These are phyloP conservation scores for Allium sativum DNA, from an alignment of 106 monocot genomes.

Conservation along the genomic window DNA sequence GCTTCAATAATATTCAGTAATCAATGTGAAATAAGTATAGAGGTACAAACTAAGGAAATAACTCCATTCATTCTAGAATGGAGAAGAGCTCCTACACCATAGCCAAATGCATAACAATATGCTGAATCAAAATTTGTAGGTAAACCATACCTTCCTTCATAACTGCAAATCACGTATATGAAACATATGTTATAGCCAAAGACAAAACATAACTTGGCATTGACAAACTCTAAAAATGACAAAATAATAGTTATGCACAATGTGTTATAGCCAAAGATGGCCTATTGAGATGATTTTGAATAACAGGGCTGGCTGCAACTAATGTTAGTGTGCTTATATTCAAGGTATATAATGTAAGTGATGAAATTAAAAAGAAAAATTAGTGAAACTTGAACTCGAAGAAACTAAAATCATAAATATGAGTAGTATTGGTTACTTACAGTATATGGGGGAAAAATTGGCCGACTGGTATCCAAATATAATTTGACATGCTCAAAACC, in stretches of 20 bases:
- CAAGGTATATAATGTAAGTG: no score
- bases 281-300: no score
- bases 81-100: constrained; percentile 76
- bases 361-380: no score
- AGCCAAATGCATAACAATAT: constrained; percentile 95
- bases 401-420: no score
- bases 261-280: no score
- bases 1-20: neutral
- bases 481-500: no score
- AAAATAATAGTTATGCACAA: neutral
- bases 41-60: constrained; percentile 67
- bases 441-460: no score
- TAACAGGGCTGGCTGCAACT: no score
- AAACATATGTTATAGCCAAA: neutral
- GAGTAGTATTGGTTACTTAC: no score
- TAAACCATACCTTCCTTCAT: constrained; percentile 94
- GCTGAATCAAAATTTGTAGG: constrained; percentile 94
- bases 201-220: neutral
- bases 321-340: no score
- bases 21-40: constrained; percentile 6
- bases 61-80: constrained; percentile 84
- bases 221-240: neutral
- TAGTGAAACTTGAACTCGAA: no score
- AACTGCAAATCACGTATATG: constrained; percentile 32
- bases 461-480: no score